Conservation (phyloP, 164 flowering plant species). For the Dillenia turbinata region DNA sequence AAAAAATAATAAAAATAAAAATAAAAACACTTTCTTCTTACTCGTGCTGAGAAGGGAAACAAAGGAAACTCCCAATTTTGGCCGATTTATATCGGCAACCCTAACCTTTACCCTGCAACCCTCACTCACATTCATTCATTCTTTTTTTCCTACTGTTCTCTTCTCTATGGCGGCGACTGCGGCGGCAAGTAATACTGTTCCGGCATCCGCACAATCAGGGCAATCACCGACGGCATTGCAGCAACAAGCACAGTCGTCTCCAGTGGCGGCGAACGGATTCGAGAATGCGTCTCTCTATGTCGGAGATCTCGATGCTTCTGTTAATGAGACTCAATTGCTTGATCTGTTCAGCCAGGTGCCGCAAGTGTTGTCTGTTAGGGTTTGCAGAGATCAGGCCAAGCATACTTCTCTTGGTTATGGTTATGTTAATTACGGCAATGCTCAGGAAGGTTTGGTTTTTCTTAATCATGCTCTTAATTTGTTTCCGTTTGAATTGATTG, state of each 20-base stretch:
- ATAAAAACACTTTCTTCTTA: no score
- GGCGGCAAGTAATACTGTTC: no score
- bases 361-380: conserved; percentile 50
- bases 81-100: no score
- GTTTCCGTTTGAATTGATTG: no score
- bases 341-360: conserved; percentile 56
- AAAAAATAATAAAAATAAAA: no score
- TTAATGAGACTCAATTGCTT: conserved; percentile 43
- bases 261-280: conserved; percentile 15
- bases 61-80: no score
- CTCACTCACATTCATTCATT: no score
- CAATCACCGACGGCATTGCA: neutral
- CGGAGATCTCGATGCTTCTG: conserved; percentile 58
- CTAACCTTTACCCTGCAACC: no score
- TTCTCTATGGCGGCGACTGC: no score
- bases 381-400: conserved; percentile 57
- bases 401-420: conserved; percentile 62
- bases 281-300: conserved; percentile 57
- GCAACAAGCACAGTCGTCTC: conserved; percentile 5
- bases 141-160: no score
- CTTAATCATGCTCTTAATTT: neutral
- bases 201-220: no score
- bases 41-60: no score
- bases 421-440: conserved; percentile 51
- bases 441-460: conserved; percentile 47